A percentile compares a stretch with the other conserved stretches of the same genome.
phyloP scores from a whole-genome alignment of 805 yeast genomes.

The Saccharomyces paradoxus region DNA sequence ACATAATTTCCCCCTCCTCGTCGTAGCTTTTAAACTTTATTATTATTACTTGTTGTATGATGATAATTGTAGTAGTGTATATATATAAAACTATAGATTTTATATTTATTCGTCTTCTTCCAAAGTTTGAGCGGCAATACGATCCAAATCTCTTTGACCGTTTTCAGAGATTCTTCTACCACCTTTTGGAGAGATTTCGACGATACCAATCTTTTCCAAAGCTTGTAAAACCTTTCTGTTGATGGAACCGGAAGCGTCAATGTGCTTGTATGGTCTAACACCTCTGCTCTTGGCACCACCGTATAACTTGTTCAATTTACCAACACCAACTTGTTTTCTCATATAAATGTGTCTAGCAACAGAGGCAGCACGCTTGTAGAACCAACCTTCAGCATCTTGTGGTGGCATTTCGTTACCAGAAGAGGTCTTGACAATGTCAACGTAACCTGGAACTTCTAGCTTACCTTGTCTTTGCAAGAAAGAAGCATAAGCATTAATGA shows the following conservation, averaged over 20 bases:
- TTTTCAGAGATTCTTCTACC: slow-evolving; percentile 98
- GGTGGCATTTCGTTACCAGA: slow-evolving; percentile 99
- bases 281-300: slow-evolving; percentile 99
- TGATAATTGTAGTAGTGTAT: neutral
- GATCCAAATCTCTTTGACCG: slow-evolving; percentile 99
- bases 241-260: slow-evolving; percentile 96
- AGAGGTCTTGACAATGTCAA: slow-evolving; percentile 97
- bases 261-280: slow-evolving; percentile 95
- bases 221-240: slow-evolving; percentile 98
- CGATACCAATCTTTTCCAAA: slow-evolving; percentile 93
- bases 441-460: slow-evolving; percentile 98
- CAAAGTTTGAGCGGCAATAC: slow-evolving; percentile 97
- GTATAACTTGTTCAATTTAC: slow-evolving; percentile 96
- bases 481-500: slow-evolving; percentile 97
- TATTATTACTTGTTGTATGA: neutral
- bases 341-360: slow-evolving; percentile 99
- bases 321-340: slow-evolving; percentile 98
- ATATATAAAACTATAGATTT: neutral
- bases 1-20: neutral
- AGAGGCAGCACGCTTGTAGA: slow-evolving; percentile 99
- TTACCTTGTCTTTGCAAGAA: slow-evolving; percentile 99
- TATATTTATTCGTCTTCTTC: slow-evolving; percentile 62
- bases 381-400: slow-evolving; percentile 98
- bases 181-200: slow-evolving; percentile 92
- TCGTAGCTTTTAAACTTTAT: neutral